phyloP scores from a whole-genome alignment of 2,329 filamentous ascomycete species.

The Davidsoniella australis region DNA sequence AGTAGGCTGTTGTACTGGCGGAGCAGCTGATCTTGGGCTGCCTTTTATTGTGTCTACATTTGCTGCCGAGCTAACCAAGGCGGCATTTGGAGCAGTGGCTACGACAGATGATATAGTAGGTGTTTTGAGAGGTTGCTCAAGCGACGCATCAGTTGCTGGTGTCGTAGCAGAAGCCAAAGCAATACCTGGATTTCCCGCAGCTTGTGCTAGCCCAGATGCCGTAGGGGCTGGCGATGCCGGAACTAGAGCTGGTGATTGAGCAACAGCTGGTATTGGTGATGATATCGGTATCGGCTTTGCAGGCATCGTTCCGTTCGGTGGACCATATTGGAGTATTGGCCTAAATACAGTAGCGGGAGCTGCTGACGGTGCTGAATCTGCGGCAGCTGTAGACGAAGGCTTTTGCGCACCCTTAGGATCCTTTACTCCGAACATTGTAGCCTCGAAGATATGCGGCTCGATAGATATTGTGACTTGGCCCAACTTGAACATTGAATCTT shows the following conservation, averaged over 20 bases:
- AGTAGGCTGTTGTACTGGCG: slow-evolving; percentile 14
- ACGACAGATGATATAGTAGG: too few species aligned
- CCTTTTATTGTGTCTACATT: not conserved
- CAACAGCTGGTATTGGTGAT: slow-evolving; percentile 18
- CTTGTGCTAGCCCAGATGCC: slow-evolving; percentile 3
- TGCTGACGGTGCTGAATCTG: slow-evolving; percentile 9
- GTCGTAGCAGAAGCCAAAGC: slow-evolving; percentile 14
- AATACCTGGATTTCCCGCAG: slow-evolving; percentile 13
- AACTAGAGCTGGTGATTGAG: slow-evolving; percentile 15
- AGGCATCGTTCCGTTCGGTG: slow-evolving; percentile 44
- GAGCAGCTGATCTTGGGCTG: slow-evolving; percentile 8
- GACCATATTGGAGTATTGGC: slow-evolving; percentile 48
- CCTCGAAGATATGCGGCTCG: slow-evolving; percentile 66
- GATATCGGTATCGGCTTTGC: slow-evolving; percentile 23
- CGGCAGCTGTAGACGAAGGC: slow-evolving; percentile 22
- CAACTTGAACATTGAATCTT: slow-evolving; percentile 55
- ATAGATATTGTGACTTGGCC: slow-evolving; percentile 59
- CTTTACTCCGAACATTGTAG: slow-evolving; percentile 55
- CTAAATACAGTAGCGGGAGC: slow-evolving; percentile 21
- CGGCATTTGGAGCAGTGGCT: not conserved
- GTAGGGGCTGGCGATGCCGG: slow-evolving; percentile 6
- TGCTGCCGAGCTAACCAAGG: not conserved
- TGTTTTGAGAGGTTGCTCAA: too few species aligned
- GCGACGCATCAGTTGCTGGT: slow-evolving; percentile 9
- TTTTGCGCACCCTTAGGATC: slow-evolving; percentile 31